A percentile compares a stretch with the other conserved stretches of the same genome.
These are phyloP conservation scores for Hymenoscyphus linearis DNA, from an alignment of 2,329 filamentous ascomycete genomes.

Conservation along the genomic window DNA sequence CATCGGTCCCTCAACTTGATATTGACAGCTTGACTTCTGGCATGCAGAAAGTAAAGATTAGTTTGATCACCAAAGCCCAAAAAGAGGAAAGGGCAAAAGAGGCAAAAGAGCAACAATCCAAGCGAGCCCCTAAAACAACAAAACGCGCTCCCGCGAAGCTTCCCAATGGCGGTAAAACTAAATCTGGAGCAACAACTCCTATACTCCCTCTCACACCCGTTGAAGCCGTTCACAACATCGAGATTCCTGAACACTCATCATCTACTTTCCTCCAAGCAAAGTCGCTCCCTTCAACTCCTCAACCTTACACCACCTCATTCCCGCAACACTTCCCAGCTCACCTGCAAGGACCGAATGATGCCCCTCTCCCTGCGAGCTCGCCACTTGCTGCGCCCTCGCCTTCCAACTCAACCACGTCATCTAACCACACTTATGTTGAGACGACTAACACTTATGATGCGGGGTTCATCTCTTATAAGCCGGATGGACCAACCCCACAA, in stretches of 20 bases:
- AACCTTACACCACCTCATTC: slow-evolving; percentile 4
- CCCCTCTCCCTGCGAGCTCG: slow-evolving; percentile 26
- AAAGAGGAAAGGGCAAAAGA: slow-evolving; percentile 47
- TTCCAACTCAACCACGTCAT: neutral
- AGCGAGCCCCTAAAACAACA: slow-evolving; percentile 10
- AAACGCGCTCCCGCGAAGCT: slow-evolving; percentile 14
- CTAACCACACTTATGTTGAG: neutral
- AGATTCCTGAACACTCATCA: neutral
- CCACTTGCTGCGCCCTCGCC: slow-evolving; percentile 9
- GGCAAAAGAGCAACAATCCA: slow-evolving; percentile 35
- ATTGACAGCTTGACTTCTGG: slow-evolving; percentile 52
- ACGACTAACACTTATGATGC: slow-evolving; percentile 15
- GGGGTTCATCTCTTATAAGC: slow-evolving; percentile 51
- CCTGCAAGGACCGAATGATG: slow-evolving; percentile 16
- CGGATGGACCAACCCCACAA: slow-evolving; percentile 44
- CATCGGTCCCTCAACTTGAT: slow-evolving; percentile 28
- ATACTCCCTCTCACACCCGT: neutral
- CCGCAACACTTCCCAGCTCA: slow-evolving; percentile 14
- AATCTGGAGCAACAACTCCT: neutral
- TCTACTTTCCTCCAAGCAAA: neutral
- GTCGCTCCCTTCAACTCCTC: slow-evolving; percentile 17
- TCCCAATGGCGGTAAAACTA: slow-evolving; percentile 7
- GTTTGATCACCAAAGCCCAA: slow-evolving; percentile 50
- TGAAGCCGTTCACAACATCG: neutral
- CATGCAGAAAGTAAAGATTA: slow-evolving; percentile 61